These are phyloP conservation scores for Sugiyamaella americana DNA, from an alignment of 805 yeast genomes.

Conservation along the genomic window DNA sequence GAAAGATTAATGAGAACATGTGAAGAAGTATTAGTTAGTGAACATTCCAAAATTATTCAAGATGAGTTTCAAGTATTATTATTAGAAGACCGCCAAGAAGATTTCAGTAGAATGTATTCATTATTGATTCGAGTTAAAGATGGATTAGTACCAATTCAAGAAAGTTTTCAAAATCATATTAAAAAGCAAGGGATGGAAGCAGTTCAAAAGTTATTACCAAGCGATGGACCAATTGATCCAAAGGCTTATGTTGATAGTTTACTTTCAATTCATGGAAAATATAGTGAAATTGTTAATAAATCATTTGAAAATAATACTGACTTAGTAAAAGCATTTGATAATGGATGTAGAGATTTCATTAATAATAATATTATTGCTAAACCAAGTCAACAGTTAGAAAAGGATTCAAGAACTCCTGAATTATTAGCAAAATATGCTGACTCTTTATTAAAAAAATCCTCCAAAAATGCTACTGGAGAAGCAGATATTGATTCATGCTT, in stretches of 20 bases:
- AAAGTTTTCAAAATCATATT: constrained; percentile 65
- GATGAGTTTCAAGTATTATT: constrained; percentile 70
- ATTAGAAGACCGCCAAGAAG: constrained; percentile 63
- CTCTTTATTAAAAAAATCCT: constrained; percentile 67
- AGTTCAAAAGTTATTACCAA: constrained; percentile 46
- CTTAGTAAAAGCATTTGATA: constrained; percentile 81
- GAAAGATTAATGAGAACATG: constrained; percentile 68
- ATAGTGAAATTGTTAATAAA: constrained; percentile 52
- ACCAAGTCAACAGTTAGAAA: constrained; percentile 28
- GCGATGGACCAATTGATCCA: constrained; percentile 48
- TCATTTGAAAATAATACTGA: constrained; percentile 71
- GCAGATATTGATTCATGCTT: constrained; percentile 64
- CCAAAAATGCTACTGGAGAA: constrained; percentile 59
- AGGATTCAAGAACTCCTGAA: constrained; percentile 80
- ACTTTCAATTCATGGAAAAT: constrained; percentile 62
- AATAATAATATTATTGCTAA: constrained; percentile 73
- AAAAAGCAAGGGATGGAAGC: constrained; percentile 56
- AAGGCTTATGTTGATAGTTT: constrained; percentile 73
- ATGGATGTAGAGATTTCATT: constrained; percentile 79
- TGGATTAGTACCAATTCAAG: constrained; percentile 73
- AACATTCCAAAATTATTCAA: constrained; percentile 71
- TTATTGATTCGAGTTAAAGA: constrained; percentile 72
- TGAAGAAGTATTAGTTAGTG: constrained; percentile 68
- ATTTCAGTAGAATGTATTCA: constrained; percentile 70
- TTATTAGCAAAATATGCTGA: constrained; percentile 86